phyloP scores from a whole-genome alignment of 805 yeast genomes.

The Suhomyces vadensis region DNA sequence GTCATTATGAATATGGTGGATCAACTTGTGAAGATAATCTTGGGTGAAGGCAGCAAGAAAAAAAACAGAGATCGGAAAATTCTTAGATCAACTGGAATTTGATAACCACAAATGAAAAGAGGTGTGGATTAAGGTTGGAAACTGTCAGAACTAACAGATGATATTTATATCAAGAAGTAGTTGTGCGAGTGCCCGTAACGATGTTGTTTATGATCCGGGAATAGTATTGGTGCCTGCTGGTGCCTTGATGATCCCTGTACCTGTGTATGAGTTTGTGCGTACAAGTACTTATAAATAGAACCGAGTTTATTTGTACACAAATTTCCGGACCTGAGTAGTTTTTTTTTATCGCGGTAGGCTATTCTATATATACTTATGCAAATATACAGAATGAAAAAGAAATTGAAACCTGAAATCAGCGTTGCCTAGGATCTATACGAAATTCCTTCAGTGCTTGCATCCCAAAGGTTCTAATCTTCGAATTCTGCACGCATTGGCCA shows the following conservation, averaged over 20 bases:
- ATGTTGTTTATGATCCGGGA: not conserved
- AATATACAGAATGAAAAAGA: not conserved
- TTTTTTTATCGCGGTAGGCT: not conserved
- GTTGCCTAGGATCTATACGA: not conserved
- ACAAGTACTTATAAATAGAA: not conserved
- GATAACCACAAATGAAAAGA: not conserved
- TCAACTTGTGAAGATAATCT: not conserved
- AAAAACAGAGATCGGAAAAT: not conserved
- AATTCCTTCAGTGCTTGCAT: not conserved
- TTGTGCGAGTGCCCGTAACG: not conserved
- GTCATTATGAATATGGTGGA: conserved; percentile 4
- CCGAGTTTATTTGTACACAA: conserved; percentile 1
- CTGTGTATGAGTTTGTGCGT: not conserved
- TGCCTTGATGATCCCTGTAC: not conserved
- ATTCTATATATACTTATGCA: not conserved
- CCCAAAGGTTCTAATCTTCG: not conserved
- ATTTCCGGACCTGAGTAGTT: not conserved
- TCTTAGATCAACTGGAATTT: not conserved
- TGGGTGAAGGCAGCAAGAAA: not conserved
- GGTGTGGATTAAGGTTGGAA: not conserved
- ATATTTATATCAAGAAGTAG: not conserved
- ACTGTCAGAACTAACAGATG: not conserved
- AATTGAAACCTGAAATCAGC: not conserved
- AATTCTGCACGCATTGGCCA: not conserved
- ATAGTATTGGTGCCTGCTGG: not conserved